Percentiles rank a stretch among this genome's conserved stretches.
These are phyloP conservation scores for Colletotrichum tropicicola DNA, from an alignment of 2,329 filamentous ascomycete genomes.

Conservation along the genomic window DNA sequence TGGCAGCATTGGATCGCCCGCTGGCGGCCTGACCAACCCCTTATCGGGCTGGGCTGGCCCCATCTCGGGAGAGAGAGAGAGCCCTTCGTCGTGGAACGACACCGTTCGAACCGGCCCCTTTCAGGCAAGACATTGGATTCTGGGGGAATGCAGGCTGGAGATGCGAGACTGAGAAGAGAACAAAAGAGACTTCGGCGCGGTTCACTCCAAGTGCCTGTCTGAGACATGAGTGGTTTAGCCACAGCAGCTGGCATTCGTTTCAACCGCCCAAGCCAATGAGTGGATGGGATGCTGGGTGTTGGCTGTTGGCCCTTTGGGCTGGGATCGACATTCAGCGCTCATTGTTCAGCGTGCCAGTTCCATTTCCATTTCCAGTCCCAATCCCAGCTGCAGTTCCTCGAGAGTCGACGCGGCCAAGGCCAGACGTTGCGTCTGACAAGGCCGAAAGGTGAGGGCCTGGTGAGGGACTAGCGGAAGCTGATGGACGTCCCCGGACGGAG, in stretches of 20 bases:
- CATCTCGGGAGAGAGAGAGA: background rate
- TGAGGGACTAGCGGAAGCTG: slow-evolving; percentile 16
- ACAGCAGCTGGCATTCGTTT: slow-evolving; percentile 3
- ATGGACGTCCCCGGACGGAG: slow-evolving; percentile 26
- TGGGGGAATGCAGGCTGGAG: slow-evolving; percentile 8
- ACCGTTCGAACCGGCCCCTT: slow-evolving; percentile 3
- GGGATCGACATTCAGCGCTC: background rate
- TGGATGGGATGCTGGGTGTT: background rate
- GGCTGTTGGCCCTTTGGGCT: background rate
- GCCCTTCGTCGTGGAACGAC: background rate
- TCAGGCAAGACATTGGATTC: slow-evolving; percentile 2
- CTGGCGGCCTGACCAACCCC: background rate
- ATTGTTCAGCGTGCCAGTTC: slow-evolving; percentile 22
- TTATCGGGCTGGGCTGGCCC: slow-evolving; percentile 3
- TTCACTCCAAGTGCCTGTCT: slow-evolving; percentile 1
- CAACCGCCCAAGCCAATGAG: background rate
- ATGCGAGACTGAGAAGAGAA: background rate
- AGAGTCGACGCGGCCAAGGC: too few relatives aligned
- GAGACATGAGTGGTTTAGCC: slow-evolving; percentile 18
- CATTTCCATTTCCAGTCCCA: too few relatives aligned
- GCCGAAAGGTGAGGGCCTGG: background rate
- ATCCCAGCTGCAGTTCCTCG: too few relatives aligned
- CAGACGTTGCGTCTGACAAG: background rate
- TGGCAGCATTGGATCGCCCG: background rate
- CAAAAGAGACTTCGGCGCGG: slow-evolving; percentile 14